These are phyloP conservation scores for Saturnispora serradocipensis DNA, from an alignment of 805 yeast species.

Conservation along the genomic window DNA sequence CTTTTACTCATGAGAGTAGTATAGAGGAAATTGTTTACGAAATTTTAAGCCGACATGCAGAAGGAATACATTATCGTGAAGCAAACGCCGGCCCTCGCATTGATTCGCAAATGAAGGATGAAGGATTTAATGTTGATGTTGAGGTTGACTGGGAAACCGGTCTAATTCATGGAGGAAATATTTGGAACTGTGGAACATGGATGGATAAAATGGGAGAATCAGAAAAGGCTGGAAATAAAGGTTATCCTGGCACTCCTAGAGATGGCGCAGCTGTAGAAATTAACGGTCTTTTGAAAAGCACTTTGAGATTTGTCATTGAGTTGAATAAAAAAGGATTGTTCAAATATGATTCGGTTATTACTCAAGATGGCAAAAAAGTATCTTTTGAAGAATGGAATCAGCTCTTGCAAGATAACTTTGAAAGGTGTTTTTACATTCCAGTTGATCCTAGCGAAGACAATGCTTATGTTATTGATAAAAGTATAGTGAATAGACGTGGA, in stretches of 20 bases:
- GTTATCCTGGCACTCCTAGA: slow-evolving; percentile 96
- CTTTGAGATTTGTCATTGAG: slow-evolving; percentile 68
- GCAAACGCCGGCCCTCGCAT: slow-evolving; percentile 88
- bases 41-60: slow-evolving; percentile 79
- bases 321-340: slow-evolving; percentile 48
- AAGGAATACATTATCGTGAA: slow-evolving; percentile 79
- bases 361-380: slow-evolving; percentile 47
- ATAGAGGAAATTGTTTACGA: slow-evolving; percentile 76
- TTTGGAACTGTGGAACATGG: slow-evolving; percentile 96
- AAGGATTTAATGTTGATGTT: slow-evolving; percentile 81
- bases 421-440: slow-evolving; percentile 72
- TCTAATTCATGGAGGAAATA: slow-evolving; percentile 82
- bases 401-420: slow-evolving; percentile 64
- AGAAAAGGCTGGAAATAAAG: slow-evolving; percentile 68
- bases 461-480: slow-evolving; percentile 50
- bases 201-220: slow-evolving; percentile 99
- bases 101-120: slow-evolving; percentile 87
- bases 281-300: slow-evolving; percentile 77
- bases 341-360: slow-evolving; percentile 46
- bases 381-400: slow-evolving; percentile 64
- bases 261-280: slow-evolving; percentile 96
- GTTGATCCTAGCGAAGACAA: slow-evolving; percentile 49
- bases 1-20: slow-evolving; percentile 63
- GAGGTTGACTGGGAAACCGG: slow-evolving; percentile 87
- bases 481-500: slow-evolving; percentile 78